Evolutionary conservation across 331 rosid genomes (phyloP).

Genomic region (Saraca asoca): DNA sequence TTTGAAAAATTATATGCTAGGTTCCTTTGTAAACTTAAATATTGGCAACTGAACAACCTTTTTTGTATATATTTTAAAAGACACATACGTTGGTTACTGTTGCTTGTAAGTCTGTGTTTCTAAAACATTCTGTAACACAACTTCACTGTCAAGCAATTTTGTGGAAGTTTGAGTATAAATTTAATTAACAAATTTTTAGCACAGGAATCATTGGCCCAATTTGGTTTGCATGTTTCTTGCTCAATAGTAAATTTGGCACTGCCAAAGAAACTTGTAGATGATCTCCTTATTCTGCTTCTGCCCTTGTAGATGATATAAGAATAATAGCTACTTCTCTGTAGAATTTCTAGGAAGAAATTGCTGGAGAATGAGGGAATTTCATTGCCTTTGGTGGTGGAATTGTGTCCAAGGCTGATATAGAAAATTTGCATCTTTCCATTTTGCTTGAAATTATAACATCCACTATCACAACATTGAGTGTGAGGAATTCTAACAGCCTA

Average conservation of each 20-base stretch:
- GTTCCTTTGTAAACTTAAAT: not conserved
- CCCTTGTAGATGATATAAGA: conserved; percentile 3
- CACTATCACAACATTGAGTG: not conserved
- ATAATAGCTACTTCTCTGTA: not conserved
- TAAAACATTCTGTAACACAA: not conserved
- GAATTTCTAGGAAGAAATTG: not conserved
- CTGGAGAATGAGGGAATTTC: not conserved
- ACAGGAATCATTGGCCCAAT: not conserved
- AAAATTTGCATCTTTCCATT: not conserved
- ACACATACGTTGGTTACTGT: not conserved
- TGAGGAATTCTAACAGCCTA: no score
- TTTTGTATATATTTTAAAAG: not conserved
- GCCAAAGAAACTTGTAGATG: conserved; percentile 3
- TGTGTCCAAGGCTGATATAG: not conserved
- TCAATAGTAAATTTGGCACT: not conserved
- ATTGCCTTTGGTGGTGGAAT: not conserved
- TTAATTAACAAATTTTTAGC: not conserved
- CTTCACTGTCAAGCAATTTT: not conserved
- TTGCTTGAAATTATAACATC: not conserved
- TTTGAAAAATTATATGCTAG: no score
- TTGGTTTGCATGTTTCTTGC: not conserved
- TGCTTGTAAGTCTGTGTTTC: not conserved
- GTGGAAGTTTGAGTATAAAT: not conserved
- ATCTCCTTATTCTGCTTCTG: not conserved
- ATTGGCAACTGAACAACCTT: not conserved